These are phyloP conservation scores for Dryadomyces quercus-mongolicae DNA, from an alignment of 2,329 filamentous ascomycete species.

Conservation along the genomic window DNA sequence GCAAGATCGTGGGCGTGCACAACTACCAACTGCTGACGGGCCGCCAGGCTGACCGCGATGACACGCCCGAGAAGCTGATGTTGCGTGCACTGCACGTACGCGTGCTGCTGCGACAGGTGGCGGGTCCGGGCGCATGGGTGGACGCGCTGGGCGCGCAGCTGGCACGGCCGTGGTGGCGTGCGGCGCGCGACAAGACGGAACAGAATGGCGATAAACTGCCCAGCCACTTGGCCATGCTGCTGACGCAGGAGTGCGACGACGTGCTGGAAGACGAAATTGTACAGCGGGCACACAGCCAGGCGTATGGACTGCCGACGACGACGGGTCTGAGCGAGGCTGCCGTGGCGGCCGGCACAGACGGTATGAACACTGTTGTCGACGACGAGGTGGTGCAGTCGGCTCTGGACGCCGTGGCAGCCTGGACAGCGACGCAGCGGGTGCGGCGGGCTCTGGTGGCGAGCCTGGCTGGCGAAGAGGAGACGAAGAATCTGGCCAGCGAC, in stretches of 20 bases:
- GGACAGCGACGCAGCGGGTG: conserved; percentile 69
- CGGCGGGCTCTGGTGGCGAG: conserved; percentile 56
- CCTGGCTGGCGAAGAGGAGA: conserved; percentile 30
- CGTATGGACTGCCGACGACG: conserved; percentile 71
- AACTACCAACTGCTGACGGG: conserved; percentile 52
- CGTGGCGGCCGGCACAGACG: conserved; percentile 49
- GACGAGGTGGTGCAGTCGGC: conserved; percentile 77
- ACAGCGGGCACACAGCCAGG: conserved; percentile 78
- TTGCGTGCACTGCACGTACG: conserved; percentile 84
- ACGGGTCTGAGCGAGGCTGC: conserved; percentile 44
- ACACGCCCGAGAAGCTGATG: conserved; percentile 75
- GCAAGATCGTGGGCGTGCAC: not conserved
- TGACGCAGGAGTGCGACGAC: conserved; percentile 70
- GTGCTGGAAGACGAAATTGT: conserved; percentile 68
- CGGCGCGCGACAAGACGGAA: conserved; percentile 50
- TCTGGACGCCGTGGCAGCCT: conserved; percentile 80
- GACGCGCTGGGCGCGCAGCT: conserved; percentile 62
- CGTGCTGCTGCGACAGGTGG: conserved; percentile 72
- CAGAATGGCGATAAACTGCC: conserved; percentile 53
- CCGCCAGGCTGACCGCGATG: conserved; percentile 61
- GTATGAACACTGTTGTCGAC: conserved; percentile 74
- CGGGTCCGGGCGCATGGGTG: conserved; percentile 48
- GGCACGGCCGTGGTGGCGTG: conserved; percentile 68
- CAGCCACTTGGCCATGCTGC: conserved; percentile 60
- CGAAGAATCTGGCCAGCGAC: not conserved